Percentiles rank a stretch among this genome's conserved stretches.
Conservation (phyloP, 1,284 basidiomycete species). For the Takashimella koratensis region DNA sequence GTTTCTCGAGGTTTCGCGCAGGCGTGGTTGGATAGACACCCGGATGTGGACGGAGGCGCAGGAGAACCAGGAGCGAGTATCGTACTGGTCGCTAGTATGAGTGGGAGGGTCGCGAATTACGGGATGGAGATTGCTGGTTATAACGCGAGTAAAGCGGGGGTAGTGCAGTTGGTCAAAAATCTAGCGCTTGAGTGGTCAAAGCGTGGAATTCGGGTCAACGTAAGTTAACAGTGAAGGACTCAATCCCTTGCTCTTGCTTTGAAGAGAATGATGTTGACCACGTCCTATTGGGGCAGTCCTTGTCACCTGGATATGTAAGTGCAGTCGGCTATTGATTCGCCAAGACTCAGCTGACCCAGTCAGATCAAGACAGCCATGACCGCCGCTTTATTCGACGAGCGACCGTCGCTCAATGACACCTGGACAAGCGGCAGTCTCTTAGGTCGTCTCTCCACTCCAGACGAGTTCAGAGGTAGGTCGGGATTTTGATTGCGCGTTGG, state of each 20-base stretch:
- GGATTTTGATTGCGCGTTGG: too few relatives aligned
- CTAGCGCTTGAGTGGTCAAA: constrained; percentile 76
- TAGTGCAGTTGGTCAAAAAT: constrained; percentile 53
- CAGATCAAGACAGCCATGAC: constrained; percentile 62
- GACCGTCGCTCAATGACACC: constrained; percentile 29
- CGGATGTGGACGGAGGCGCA: constrained; percentile 51
- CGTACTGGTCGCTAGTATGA: constrained; percentile 78
- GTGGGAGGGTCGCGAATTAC: constrained; percentile 73
- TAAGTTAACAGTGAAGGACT: too few relatives aligned
- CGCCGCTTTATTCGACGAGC: constrained; percentile 25
- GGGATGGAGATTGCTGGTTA: constrained; percentile 50
- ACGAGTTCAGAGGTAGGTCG: constrained; percentile 40
- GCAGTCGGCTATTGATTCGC: constrained; percentile 55
- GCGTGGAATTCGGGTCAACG: constrained; percentile 62
- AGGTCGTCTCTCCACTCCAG: constrained; percentile 27
- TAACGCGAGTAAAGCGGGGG: background rate
- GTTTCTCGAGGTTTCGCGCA: constrained; percentile 74
- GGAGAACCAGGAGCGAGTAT: constrained; percentile 54
- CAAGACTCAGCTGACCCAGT: too few relatives aligned
- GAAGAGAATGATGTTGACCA: constrained; percentile 5
- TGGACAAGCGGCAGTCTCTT: constrained; percentile 31
- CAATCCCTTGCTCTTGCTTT: background rate
- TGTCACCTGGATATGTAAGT: constrained; percentile 33
- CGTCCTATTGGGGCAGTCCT: too few relatives aligned
- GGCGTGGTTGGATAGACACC: constrained; percentile 67